Percentiles rank a stretch among this genome's conserved stretches.
These are phyloP conservation scores for Starmerella potacharoeniae DNA, from an alignment of 805 yeast genomes.

Conservation along the genomic window DNA sequence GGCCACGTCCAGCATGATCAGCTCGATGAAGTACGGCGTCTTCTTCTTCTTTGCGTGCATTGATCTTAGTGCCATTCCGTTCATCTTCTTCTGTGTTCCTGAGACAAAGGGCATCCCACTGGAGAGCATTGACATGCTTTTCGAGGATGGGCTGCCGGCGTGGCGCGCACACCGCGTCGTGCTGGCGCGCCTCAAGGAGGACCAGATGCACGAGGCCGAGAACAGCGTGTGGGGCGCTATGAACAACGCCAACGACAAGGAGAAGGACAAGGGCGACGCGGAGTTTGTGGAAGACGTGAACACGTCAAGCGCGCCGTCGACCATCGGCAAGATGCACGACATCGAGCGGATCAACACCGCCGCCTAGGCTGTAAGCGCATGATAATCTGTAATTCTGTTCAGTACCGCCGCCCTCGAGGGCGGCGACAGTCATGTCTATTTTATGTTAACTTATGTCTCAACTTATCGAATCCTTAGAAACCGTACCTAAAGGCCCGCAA, in stretches of 20 bases:
- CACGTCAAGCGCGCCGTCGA: not conserved
- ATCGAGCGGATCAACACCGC: not conserved
- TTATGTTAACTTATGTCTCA: not conserved
- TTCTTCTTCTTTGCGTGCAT: conserved; percentile 11
- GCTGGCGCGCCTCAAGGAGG: conserved; percentile 6
- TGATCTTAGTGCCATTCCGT: conserved; percentile 9
- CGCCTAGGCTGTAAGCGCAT: too few relatives aligned
- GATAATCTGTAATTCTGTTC: too few relatives aligned
- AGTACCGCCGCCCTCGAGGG: too few relatives aligned
- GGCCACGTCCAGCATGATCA: conserved; percentile 9
- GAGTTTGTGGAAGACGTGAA: conserved; percentile 9
- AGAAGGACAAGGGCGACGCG: not conserved
- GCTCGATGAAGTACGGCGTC: conserved; percentile 8
- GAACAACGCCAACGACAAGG: not conserved
- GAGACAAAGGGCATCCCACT: conserved; percentile 11
- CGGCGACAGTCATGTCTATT: not conserved
- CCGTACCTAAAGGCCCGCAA: too few relatives aligned
- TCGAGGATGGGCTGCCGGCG: conserved; percentile 9
- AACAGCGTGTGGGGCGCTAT: conserved; percentile 8
- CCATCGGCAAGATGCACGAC: not conserved
- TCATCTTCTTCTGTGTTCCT: conserved; percentile 10
- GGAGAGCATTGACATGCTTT: conserved; percentile 10
- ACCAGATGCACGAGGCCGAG: conserved; percentile 6
- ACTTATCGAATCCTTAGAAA: not conserved
- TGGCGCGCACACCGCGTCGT: conserved; percentile 9